These are phyloP conservation scores for Boletus semigastroideus DNA, from an alignment of 1,284 basidiomycete species.

Conservation along the genomic window DNA sequence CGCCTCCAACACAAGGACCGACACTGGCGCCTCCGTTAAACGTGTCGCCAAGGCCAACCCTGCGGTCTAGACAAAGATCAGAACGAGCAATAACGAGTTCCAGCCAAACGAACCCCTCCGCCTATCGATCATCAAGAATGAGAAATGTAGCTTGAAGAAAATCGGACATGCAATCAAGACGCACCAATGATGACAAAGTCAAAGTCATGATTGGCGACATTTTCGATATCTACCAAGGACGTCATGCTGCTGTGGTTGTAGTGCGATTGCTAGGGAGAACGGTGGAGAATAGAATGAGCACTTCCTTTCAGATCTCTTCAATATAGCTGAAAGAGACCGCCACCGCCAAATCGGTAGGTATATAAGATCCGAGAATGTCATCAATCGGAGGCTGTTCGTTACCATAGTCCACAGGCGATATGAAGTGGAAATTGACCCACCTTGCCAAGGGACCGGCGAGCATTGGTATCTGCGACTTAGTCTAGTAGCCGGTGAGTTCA, in stretches of 20 bases:
- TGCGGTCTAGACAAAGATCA: neutral
- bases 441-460: no score
- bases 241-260: neutral
- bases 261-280: neutral
- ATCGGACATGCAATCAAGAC: neutral
- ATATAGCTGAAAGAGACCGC: no score
- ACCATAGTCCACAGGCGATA: no score
- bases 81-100: neutral
- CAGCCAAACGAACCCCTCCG: neutral
- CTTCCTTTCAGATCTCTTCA: no score
- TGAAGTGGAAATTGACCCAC: no score
- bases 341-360: no score
- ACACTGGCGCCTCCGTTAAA: neutral
- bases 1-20: constrained; percentile 2
- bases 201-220: neutral
- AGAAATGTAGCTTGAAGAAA: neutral
- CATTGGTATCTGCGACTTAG: no score
- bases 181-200: constrained; percentile 1
- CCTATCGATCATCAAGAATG: neutral
- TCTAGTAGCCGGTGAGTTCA: no score
- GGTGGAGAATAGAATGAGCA: no score
- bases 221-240: neutral
- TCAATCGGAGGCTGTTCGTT: no score
- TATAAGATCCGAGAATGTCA: no score
- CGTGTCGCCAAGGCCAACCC: neutral